These are phyloP conservation scores for Camelina sativa DNA, from an alignment of 345 rosid species.

Conservation along the genomic window DNA sequence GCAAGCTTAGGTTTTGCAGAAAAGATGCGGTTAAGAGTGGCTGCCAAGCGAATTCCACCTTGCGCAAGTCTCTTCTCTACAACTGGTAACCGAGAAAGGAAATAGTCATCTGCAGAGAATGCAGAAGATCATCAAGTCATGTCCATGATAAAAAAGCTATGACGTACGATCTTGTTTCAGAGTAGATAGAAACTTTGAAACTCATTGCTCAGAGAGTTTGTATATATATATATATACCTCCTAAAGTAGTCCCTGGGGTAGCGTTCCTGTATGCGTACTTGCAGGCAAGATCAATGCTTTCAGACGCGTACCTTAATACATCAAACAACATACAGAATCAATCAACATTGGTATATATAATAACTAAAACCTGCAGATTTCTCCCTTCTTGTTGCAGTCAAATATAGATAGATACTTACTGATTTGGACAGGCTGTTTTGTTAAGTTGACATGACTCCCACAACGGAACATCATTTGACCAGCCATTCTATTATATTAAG, in stretches of 20 bases:
- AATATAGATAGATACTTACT: conserved; percentile 49
- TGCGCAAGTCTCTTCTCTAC: conserved; percentile 88
- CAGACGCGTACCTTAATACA: conserved; percentile 73
- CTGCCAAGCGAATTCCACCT: conserved; percentile 82
- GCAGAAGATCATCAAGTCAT: conserved; percentile 3
- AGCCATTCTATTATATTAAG: conserved; percentile 52
- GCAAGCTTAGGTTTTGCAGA: conserved; percentile 51
- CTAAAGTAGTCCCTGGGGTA: conserved; percentile 81
- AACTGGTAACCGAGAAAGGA: conserved; percentile 76
- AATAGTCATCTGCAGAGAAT: conserved; percentile 66
- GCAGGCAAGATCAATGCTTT: conserved; percentile 85
- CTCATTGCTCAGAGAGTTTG: not conserved
- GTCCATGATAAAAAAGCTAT: not conserved
- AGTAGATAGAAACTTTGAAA: not conserved
- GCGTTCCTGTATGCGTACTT: conserved; percentile 81
- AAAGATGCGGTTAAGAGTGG: conserved; percentile 75
- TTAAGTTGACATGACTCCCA: conserved; percentile 67
- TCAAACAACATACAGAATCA: conserved; percentile 2
- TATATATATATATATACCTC: conserved; percentile 85
- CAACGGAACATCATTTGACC: conserved; percentile 59
- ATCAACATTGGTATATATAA: not conserved
- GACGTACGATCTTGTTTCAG: conserved; percentile 10
- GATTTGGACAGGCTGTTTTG: conserved; percentile 72
- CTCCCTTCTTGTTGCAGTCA: not conserved
- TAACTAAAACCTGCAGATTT: not conserved